These are phyloP conservation scores for Paralagenidium karlingii DNA, from an alignment of 352 stramenopile genomes.

Conservation along the genomic window DNA sequence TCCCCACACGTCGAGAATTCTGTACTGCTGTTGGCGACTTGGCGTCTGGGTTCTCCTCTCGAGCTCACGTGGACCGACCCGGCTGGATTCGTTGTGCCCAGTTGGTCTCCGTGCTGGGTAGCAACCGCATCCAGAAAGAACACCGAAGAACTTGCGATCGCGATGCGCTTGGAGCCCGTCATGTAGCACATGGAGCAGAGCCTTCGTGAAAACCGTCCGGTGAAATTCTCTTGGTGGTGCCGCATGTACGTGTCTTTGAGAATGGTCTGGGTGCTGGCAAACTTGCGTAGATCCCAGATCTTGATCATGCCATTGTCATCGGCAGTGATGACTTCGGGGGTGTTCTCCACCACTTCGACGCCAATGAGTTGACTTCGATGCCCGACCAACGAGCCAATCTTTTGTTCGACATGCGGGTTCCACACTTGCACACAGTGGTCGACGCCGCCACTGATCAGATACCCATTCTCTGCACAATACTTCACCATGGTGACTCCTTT, in stretches of 20 bases:
- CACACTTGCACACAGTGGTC: conserved; percentile 44
- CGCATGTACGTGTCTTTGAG: conserved; percentile 19
- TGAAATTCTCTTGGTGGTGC: conserved; percentile 9
- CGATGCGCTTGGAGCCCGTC: conserved; percentile 14
- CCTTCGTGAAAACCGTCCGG: conserved; percentile 1
- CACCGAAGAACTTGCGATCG: conserved; percentile 32
- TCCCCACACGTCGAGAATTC: too few species aligned
- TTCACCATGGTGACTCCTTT: conserved; percentile 26
- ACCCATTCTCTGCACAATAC: conserved; percentile 32
- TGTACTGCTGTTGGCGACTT: too few species aligned
- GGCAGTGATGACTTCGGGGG: conserved; percentile 32
- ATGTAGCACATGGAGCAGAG: conserved; percentile 33
- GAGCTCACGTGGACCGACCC: too few species aligned
- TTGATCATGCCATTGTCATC: conserved; percentile 37
- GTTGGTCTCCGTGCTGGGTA: too few species aligned
- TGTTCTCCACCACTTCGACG: conserved; percentile 25
- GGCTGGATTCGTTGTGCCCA: too few species aligned
- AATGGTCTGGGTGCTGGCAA: conserved; percentile 22
- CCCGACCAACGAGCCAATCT: conserved; percentile 27
- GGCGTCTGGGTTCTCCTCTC: too few species aligned
- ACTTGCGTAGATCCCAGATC: conserved; percentile 41
- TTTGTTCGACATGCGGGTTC: conserved; percentile 45
- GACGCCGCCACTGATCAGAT: conserved; percentile 35
- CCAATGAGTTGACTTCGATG: conserved; percentile 35
- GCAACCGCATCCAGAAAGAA: conserved; percentile 41